Base-by-base conservation (phyloP, 495 filamentous ascomycete species). In the Articulospora tetracladia region DNA sequence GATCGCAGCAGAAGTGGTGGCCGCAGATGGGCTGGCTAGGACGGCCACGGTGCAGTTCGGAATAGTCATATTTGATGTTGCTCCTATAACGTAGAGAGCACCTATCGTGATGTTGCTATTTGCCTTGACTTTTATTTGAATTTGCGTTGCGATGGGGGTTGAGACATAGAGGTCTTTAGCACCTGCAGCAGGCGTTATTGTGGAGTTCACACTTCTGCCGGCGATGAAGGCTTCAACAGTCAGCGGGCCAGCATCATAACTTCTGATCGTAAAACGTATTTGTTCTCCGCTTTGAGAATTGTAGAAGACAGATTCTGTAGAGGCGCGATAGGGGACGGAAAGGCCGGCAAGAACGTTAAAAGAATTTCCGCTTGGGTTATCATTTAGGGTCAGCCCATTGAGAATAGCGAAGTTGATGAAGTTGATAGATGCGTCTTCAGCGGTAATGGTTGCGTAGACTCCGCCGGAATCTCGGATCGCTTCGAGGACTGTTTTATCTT, bases 21-120 rank as follows among this genome's bases (percentile, higher is more conserved):
- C n/a, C n/a, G n/a, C n/a, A n/a, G n/a, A n/a, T n/a, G n/a, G n/a
- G n/a, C n/a, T n/a, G n/a, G n/a, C n/a, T n/a, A n/a, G n/a, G n/a
- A 69, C 61, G 19, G 60, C 67, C 2, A 73, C 62, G 15, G 70
- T 69, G 34, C 70, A 73, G 47, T 70, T 73, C 53, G 67, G 65
- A 39, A 69, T 63, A 6, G 66, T 66, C 22, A 61, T 32, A 27
- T 66, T 62, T 6, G 69, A 73, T 23, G 54, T 59, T 15, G 69
- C 66, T 11, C 63, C 27, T 2, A 71, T 54, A 11, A 62, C 59
- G 32, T 71, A 71, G 15, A 69, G 44, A 28, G 66, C 64, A 32
- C 69, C 62, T n/a, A n/a, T n/a, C 28, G 34, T 17, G 7, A 6
- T n/a, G 13, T 34, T 23, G n/a, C 63, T 63, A 27, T 48, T 60